phyloP scores from a whole-genome alignment of 2,329 filamentous ascomycete genomes.

The Fusarium oxysporum region DNA sequence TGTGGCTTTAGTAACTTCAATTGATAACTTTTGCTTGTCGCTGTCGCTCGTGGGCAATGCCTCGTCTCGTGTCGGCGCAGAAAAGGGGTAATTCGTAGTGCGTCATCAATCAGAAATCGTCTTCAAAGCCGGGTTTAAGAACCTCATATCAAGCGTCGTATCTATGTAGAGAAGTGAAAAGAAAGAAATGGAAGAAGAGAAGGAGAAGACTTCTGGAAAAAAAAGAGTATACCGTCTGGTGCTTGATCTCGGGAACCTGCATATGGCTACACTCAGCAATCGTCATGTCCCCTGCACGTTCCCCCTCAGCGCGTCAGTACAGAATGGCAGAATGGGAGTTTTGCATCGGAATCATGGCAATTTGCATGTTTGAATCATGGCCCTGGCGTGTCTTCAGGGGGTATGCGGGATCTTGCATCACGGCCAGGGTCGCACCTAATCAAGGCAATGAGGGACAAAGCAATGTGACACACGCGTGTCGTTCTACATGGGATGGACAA shows the following conservation, averaged over 20 bases:
- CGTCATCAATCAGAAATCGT: not conserved
- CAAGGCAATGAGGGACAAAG: not conserved
- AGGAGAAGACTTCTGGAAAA: not conserved
- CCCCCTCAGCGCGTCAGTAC: fast-evolving
- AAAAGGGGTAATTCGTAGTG: not conserved
- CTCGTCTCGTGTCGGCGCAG: not conserved
- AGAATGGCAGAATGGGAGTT: not conserved
- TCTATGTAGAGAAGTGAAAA: fast-evolving
- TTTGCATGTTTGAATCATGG: not conserved
- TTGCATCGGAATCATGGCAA: not conserved
- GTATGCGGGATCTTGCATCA: not conserved
- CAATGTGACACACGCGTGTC: not conserved
- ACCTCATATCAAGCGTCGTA: fast-evolving
- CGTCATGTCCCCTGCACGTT: not conserved
- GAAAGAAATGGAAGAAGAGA: not conserved
- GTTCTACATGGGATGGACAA: not conserved
- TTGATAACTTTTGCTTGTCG: not conserved
- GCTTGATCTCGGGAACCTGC: constrained; percentile 3
- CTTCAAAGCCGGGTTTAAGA: not conserved
- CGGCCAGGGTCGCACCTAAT: not conserved
- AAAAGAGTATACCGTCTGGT: not conserved
- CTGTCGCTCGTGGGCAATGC: not conserved
- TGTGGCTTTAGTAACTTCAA: fast-evolving
- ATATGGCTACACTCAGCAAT: not conserved
- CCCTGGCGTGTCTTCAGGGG: not conserved